phyloP scores from a whole-genome alignment of 371 early-diverging fungal species.

The Mucor sp. region DNA sequence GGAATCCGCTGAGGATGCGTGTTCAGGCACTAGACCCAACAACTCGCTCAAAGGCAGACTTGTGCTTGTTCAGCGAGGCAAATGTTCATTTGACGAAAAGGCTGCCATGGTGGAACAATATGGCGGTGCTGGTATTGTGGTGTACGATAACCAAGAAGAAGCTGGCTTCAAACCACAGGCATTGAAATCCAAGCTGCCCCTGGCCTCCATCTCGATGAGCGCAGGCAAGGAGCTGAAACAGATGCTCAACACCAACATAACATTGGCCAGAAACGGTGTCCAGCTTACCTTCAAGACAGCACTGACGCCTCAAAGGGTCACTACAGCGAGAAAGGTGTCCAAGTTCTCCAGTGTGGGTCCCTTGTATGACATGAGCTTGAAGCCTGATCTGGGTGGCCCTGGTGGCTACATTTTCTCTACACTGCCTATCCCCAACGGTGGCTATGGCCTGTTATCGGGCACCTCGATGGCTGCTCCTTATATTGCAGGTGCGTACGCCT shows the following conservation, averaged over 20 bases:
- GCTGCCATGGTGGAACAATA: slow-evolving; percentile 33
- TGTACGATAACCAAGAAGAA: slow-evolving; percentile 39
- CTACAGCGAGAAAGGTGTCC: slow-evolving; percentile 37
- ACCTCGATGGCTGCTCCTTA: slow-evolving; percentile 72
- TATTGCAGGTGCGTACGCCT: slow-evolving; percentile 66
- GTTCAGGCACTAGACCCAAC: slow-evolving; percentile 21
- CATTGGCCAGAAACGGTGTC: neutral
- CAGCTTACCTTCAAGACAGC: slow-evolving; percentile 28
- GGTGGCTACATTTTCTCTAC: slow-evolving; percentile 74
- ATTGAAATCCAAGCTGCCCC: neutral
- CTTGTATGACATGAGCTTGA: slow-evolving; percentile 27
- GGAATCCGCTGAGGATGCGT: slow-evolving; percentile 21
- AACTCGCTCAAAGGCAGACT: slow-evolving; percentile 38
- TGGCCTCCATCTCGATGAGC: slow-evolving; percentile 7
- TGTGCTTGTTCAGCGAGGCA: slow-evolving; percentile 59
- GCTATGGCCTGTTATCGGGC: slow-evolving; percentile 63
- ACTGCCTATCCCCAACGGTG: slow-evolving; percentile 35
- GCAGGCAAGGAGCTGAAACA: slow-evolving; percentile 13
- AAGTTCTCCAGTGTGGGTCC: slow-evolving; percentile 48
- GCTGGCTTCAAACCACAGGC: slow-evolving; percentile 9
- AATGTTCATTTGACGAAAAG: slow-evolving; percentile 63
- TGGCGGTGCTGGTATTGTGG: slow-evolving; percentile 58
- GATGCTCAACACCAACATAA: neutral
- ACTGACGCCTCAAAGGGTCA: slow-evolving; percentile 59
- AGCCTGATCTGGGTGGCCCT: slow-evolving; percentile 63